These are phyloP conservation scores for Pythium volutum DNA, from an alignment of 352 stramenopile species.

Conservation along the genomic window DNA sequence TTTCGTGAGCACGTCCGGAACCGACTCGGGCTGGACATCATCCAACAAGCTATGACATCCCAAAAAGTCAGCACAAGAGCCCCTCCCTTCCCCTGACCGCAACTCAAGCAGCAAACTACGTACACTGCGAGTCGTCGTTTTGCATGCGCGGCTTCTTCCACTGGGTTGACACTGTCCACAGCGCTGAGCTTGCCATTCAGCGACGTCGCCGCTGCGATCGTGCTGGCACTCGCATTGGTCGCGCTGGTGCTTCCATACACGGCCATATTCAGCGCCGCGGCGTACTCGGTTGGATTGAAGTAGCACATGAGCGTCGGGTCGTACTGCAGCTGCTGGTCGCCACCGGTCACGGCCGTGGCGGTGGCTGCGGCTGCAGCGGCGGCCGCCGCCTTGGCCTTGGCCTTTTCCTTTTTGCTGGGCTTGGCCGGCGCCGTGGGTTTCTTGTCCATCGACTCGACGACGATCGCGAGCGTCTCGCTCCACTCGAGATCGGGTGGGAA, in stretches of 20 bases:
- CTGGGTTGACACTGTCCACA: slow-evolving; percentile 36
- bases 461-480: slow-evolving; percentile 56
- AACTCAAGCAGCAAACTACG: slow-evolving; percentile 22
- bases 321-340: slow-evolving; percentile 45
- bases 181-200: slow-evolving; percentile 19
- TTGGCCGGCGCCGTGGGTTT: slow-evolving; percentile 38
- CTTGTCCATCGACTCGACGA: slow-evolving; percentile 39
- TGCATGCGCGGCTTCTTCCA: slow-evolving; percentile 61
- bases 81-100: no score
- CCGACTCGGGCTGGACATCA: slow-evolving; percentile 38
- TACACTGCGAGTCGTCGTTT: slow-evolving; percentile 54
- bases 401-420: slow-evolving; percentile 30
- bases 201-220: background rate
- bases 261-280: slow-evolving; percentile 56
- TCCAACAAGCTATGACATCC: slow-evolving; percentile 45
- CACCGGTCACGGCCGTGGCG: slow-evolving; percentile 8
- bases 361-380: slow-evolving; percentile 20
- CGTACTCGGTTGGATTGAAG: slow-evolving; percentile 78
- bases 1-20: slow-evolving; percentile 40
- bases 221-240: slow-evolving; percentile 8
- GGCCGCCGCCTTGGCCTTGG: slow-evolving; percentile 35
- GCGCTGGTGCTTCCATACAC: slow-evolving; percentile 20
- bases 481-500: slow-evolving; percentile 61
- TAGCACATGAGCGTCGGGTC: slow-evolving; percentile 71
- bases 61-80: background rate